These are phyloP conservation scores for Whalleya microplaca DNA, from an alignment of 2,329 filamentous ascomycete genomes.

Conservation along the genomic window DNA sequence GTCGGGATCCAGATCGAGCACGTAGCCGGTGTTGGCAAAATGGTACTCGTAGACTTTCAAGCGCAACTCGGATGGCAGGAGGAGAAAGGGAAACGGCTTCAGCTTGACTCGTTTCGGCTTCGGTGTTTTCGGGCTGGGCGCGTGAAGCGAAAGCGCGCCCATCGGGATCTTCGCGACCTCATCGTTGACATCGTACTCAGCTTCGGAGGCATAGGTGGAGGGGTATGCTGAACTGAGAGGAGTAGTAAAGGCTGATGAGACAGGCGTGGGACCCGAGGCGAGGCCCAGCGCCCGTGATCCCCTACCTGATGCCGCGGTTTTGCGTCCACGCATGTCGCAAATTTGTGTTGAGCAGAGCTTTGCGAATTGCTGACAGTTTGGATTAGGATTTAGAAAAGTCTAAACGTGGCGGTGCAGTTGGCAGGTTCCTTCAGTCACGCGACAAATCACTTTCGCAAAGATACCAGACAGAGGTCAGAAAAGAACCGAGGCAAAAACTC, in stretches of 20 bases:
- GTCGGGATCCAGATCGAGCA: slow-evolving; percentile 68
- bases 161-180: slow-evolving; percentile 46
- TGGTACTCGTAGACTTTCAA: slow-evolving; percentile 69
- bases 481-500: not conserved
- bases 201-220: slow-evolving; percentile 43
- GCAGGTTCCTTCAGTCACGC: slow-evolving; percentile 9
- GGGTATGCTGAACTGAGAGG: slow-evolving; percentile 43
- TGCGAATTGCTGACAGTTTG: not conserved
- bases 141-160: slow-evolving; percentile 48
- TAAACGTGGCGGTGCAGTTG: slow-evolving; percentile 1
- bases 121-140: slow-evolving; percentile 28
- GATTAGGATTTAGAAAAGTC: too few relatives aligned
- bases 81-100: slow-evolving; percentile 65
- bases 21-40: slow-evolving; percentile 56
- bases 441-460: slow-evolving; percentile 10
- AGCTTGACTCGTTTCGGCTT: slow-evolving; percentile 40
- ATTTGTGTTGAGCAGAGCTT: slow-evolving; percentile 2
- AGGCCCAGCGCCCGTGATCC: slow-evolving; percentile 37
- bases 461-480: not conserved
- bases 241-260: slow-evolving; percentile 40
- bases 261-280: slow-evolving; percentile 34
- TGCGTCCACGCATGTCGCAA: slow-evolving; percentile 30
- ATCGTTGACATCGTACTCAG: slow-evolving; percentile 44
- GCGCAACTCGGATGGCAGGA: slow-evolving; percentile 71
- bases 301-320: slow-evolving; percentile 32